phyloP scores from a whole-genome alignment of 305 asterid genomes.

The Fraxinus sp. region DNA sequence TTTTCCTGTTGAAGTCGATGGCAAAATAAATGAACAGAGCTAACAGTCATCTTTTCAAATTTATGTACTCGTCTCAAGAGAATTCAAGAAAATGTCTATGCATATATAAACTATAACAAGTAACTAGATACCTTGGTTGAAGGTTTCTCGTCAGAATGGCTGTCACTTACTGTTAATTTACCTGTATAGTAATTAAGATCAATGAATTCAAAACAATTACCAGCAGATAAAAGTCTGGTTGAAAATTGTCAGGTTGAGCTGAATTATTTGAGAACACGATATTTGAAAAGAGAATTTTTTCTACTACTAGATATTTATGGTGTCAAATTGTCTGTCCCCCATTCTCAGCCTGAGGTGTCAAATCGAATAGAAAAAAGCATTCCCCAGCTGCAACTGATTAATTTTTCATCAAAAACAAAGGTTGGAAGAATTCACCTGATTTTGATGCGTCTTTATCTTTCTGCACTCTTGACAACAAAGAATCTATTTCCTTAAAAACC shows the following conservation, averaged over 20 bases:
- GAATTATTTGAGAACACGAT: constrained; percentile 4
- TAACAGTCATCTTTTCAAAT: constrained; percentile 18
- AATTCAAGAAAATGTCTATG: constrained; percentile 13
- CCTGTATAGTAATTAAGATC: constrained; percentile 40
- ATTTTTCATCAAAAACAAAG: not conserved
- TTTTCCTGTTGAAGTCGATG: constrained; percentile 46
- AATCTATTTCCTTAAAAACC: constrained; percentile 66
- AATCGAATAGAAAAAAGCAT: not conserved
- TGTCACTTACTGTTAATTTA: constrained; percentile 36
- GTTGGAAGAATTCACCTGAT: constrained; percentile 33
- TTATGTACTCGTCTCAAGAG: not conserved
- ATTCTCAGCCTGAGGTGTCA: not conserved
- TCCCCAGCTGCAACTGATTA: not conserved
- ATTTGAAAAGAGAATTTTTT: not conserved
- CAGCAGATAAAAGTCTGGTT: constrained; percentile 15
- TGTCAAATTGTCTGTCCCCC: not conserved
- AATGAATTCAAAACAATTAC: constrained; percentile 18
- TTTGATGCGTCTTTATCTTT: constrained; percentile 46
- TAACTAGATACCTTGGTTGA: constrained; percentile 46
- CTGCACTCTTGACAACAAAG: constrained; percentile 47
- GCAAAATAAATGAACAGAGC: constrained; percentile 24
- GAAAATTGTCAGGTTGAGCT: not conserved
- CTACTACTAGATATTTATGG: not conserved
- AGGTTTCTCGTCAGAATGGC: constrained; percentile 32
- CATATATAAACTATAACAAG: not conserved